phyloP scores from a whole-genome alignment of 148 eudicot genomes.

The Nepenthes gracilis region DNA sequence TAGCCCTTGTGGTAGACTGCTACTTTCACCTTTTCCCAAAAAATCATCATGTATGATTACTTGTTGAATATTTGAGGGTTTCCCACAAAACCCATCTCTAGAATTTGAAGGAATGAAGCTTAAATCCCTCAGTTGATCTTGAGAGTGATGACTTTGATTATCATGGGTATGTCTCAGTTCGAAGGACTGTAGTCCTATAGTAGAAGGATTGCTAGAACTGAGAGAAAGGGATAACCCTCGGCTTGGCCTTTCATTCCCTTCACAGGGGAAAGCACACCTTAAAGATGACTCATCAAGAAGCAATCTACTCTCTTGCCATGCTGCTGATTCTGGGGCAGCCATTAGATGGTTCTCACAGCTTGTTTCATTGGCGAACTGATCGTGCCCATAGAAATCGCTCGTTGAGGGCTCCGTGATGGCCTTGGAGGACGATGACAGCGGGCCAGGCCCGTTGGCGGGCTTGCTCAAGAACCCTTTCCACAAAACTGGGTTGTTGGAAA shows the following conservation, averaged over 20 bases:
- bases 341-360: neutral
- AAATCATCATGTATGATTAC: neutral
- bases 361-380: neutral
- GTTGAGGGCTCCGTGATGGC: neutral
- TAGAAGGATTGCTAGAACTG: conserved; percentile 52
- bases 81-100: neutral
- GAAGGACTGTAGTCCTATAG: conserved; percentile 64
- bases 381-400: neutral
- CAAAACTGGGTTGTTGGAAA: neutral
- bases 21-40: neutral
- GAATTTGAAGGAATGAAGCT: neutral
- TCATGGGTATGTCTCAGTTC: conserved; percentile 31
- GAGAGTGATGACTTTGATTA: conserved; percentile 5
- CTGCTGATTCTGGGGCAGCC: neutral
- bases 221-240: conserved; percentile 92
- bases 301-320: conserved; percentile 3
- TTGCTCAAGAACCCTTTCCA: conserved; percentile 22
- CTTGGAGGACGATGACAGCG: neutral
- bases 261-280: conserved; percentile 70
- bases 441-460: neutral
- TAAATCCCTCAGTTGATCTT: conserved; percentile 5
- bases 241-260: conserved; percentile 80
- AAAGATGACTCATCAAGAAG: conserved; percentile 19
- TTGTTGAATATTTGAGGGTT: neutral
- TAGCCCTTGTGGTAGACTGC: neutral